A percentile compares a stretch with the other conserved stretches of the same genome.
phyloP scores from a whole-genome alignment of 352 stramenopile species.

The Thraustotheca clavata region DNA sequence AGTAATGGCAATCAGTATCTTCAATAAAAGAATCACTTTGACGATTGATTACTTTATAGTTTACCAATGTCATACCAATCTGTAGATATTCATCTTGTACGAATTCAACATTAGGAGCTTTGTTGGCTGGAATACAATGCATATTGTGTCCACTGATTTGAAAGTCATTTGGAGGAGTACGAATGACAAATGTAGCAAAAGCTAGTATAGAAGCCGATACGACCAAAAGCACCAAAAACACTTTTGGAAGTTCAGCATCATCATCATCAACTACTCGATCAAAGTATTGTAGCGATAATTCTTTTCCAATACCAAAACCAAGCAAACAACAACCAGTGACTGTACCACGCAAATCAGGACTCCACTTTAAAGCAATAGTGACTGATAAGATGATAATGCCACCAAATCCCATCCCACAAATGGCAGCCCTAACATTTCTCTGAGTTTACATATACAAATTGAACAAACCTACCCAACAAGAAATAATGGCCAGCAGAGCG shows the following conservation, averaged over 20 bases:
- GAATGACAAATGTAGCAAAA: background rate
- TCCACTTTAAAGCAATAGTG: constrained; percentile 14
- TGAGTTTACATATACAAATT: background rate
- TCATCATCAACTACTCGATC: background rate
- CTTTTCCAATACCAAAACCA: constrained; percentile 21
- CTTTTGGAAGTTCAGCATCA: background rate
- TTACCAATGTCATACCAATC: constrained; percentile 16
- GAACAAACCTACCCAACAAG: constrained; percentile 16
- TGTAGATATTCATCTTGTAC: constrained; percentile 9
- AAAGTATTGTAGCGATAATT: constrained; percentile 5
- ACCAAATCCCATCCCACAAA: background rate
- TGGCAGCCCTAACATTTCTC: background rate
- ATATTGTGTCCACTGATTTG: constrained; percentile 7
- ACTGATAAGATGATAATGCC: background rate
- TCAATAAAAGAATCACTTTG: background rate
- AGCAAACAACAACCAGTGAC: constrained; percentile 3
- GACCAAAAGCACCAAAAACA: background rate
- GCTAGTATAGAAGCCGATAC: background rate
- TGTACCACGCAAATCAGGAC: background rate
- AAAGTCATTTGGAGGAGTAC: constrained; percentile 9
- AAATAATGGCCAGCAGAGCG: background rate
- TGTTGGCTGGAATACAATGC: constrained; percentile 10
- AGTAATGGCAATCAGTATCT: background rate
- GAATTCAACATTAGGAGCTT: background rate
- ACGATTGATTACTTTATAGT: constrained; percentile 1